Evolutionary conservation across 768 basidiomycete species (phyloP).

Genomic region (Russula earlei): DNA sequence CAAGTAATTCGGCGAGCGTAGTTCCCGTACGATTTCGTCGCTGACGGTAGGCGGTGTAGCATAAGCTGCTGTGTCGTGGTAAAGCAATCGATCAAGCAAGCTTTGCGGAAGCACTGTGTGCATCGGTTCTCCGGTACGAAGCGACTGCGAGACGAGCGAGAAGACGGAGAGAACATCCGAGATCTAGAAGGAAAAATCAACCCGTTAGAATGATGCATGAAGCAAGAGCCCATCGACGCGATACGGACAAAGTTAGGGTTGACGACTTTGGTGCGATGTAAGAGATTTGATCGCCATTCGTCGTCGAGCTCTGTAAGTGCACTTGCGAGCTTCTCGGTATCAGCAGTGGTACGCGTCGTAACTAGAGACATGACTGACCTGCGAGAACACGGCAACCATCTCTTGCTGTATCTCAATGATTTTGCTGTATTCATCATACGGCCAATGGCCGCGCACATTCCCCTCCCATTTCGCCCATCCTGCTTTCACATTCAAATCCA

Average conservation of each 20-base stretch:
- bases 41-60: neutral
- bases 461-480: conserved; percentile 38
- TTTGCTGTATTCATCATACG: conserved; percentile 35
- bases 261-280: conserved; percentile 38
- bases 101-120: conserved; percentile 33
- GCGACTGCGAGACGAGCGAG: conserved; percentile 31
- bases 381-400: conserved; percentile 32
- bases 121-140: conserved; percentile 37
- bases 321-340: conserved; percentile 28
- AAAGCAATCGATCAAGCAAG: conserved; percentile 37
- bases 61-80: conserved; percentile 28
- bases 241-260: conserved; percentile 45
- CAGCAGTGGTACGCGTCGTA: neutral
- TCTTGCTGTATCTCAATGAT: conserved; percentile 34
- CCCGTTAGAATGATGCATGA: neutral
- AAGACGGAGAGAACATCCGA: conserved; percentile 36
- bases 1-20: conserved; percentile 16
- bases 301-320: conserved; percentile 36
- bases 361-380: conserved; percentile 24
- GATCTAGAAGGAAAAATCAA: conserved; percentile 22
- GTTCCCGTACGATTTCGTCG: conserved; percentile 5
- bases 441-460: conserved; percentile 45
- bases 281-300: conserved; percentile 32
- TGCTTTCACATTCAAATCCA: conserved; percentile 29
- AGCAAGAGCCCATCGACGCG: neutral